Conservation (phyloP, 257 asterid genomes). For the Jasminum sambac region DNA sequence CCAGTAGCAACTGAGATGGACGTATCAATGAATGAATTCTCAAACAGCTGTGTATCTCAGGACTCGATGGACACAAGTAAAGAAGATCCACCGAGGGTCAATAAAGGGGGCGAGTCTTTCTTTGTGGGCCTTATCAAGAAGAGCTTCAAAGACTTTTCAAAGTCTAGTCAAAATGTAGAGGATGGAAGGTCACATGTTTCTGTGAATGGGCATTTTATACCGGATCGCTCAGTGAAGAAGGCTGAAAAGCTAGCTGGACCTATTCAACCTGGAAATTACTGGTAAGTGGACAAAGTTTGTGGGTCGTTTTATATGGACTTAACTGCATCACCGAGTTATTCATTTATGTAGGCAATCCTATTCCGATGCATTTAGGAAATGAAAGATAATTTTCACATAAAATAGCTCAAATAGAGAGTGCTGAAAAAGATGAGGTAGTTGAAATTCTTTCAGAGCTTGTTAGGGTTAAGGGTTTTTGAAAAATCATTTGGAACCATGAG, state of each 20-base stretch:
- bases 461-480: too few species aligned
- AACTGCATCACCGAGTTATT: constrained; percentile 7
- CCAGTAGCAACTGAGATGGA: constrained; percentile 72
- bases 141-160: constrained; percentile 66
- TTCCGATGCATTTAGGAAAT: background rate
- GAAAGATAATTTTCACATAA: background rate
- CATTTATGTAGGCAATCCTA: background rate
- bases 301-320: constrained; percentile 17
- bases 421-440: background rate
- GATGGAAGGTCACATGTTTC: constrained; percentile 52
- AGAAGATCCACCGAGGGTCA: constrained; percentile 50
- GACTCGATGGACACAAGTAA: constrained; percentile 56
- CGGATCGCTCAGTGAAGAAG: constrained; percentile 72
- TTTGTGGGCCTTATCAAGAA: constrained; percentile 62
- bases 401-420: background rate
- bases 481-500: too few species aligned
- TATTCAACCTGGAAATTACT: constrained; percentile 84
- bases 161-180: constrained; percentile 52
- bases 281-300: constrained; percentile 47
- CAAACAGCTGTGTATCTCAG: constrained; percentile 53
- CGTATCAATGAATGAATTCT: constrained; percentile 50
- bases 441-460: too few species aligned
- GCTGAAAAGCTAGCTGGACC: constrained; percentile 92
- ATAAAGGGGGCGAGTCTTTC: constrained; percentile 74
- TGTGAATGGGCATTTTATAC: constrained; percentile 67